Evolutionary conservation across 2,329 filamentous ascomycete species (phyloP).

Genomic region (Fonsecaea monophora): DNA sequence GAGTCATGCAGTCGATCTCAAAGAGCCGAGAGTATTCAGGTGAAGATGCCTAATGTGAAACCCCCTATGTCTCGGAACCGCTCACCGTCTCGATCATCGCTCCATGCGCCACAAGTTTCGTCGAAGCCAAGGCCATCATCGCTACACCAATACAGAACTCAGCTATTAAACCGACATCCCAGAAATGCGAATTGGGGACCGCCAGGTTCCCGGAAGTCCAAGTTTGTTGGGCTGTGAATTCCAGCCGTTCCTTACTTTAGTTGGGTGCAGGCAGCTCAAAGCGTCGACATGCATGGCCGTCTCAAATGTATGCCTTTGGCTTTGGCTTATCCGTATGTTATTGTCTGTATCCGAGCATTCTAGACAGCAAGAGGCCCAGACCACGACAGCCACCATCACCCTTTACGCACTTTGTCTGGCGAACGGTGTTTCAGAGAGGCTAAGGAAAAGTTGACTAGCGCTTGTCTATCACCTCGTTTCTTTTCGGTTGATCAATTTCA

Average conservation of each 20-base stretch:
- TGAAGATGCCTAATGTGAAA: background rate
- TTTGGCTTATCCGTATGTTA: background rate
- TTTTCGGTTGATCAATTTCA: background rate
- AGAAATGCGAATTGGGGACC: slow-evolving; percentile 23
- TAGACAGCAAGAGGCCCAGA: background rate
- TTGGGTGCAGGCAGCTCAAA: background rate
- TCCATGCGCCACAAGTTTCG: background rate
- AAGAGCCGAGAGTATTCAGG: background rate
- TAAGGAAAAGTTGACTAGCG: background rate
- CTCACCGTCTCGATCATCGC: background rate
- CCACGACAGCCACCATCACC: background rate
- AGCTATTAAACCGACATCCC: slow-evolving; percentile 21
- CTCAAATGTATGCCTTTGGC: background rate
- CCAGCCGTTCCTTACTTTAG: background rate
- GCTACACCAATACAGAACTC: slow-evolving; percentile 25
- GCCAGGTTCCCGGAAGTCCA: slow-evolving; percentile 21
- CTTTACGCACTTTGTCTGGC: background rate
- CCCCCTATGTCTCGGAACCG: background rate
- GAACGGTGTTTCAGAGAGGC: background rate
- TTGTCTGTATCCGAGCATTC: background rate
- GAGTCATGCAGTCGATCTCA: background rate
- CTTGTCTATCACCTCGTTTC: background rate
- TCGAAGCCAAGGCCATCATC: slow-evolving; percentile 18
- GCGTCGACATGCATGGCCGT: background rate
- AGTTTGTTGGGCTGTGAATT: slow-evolving; percentile 29